Conservation (phyloP, 176 grass and related monocot species). For the Hordeum vulgare region MorexV3_pseudomolecules_assembly NC_058519.1:56501605-56502104, state of each 20-base stretch:
- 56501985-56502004: neutral
- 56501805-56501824: neutral
- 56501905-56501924: neutral
- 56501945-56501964: neutral
- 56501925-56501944: neutral
- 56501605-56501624: neutral
- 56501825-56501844: too few relatives aligned
- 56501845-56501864: neutral
- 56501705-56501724: neutral
- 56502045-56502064: conserved; percentile 8
- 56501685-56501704: too few relatives aligned
- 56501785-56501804: too few relatives aligned
- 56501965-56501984: neutral
- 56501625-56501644: neutral
- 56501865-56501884: conserved; percentile 3
- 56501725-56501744: neutral
- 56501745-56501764: neutral
- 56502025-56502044: conserved; percentile 8
- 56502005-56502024: neutral
- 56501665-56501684: neutral
- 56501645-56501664: neutral
- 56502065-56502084: neutral
- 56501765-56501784: too few relatives aligned
- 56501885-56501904: conserved; percentile 11
- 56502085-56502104: neutral